Percentiles rank a stretch among this genome's conserved stretches.
Conservation (phyloP, 1,139 yeast species). For the Protomyces inundatus region DNA sequence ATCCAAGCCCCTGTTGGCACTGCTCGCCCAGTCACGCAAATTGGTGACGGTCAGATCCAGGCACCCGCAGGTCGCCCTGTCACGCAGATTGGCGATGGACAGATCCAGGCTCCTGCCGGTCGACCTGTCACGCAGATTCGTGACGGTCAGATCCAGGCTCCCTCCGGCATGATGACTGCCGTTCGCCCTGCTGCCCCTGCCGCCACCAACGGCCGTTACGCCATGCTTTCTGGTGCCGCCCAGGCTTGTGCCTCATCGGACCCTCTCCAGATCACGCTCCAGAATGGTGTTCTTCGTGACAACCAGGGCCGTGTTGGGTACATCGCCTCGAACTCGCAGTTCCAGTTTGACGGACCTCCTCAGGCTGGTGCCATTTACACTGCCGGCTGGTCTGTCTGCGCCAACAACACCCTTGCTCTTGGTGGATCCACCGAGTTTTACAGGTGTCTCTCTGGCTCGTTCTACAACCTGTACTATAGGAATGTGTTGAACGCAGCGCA, state of each 20-base stretch:
- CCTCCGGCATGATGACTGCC: slow-evolving; percentile 40
- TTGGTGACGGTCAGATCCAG: slow-evolving; percentile 43
- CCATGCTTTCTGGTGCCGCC: slow-evolving; percentile 22
- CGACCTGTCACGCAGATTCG: slow-evolving; percentile 41
- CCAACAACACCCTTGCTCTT: slow-evolving; percentile 62
- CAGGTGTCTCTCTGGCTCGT: slow-evolving; percentile 74
- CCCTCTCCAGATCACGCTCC: slow-evolving; percentile 44
- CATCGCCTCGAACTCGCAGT: slow-evolving; percentile 78
- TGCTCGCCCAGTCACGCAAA: slow-evolving; percentile 36
- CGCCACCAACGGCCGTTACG: slow-evolving; percentile 17
- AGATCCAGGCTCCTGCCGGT: slow-evolving; percentile 43
- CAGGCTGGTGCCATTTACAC: slow-evolving; percentile 86
- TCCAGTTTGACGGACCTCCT: slow-evolving; percentile 87
- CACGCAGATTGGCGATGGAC: slow-evolving; percentile 50
- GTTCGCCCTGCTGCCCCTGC: slow-evolving; percentile 37
- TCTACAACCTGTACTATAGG: slow-evolving; percentile 63
- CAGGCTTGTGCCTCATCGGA: slow-evolving; percentile 18
- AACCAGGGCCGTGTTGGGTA: slow-evolving; percentile 68
- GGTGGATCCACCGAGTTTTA: slow-evolving; percentile 62
- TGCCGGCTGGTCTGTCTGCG: slow-evolving; percentile 66
- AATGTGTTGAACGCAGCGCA: slow-evolving; percentile 62
- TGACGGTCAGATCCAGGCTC: slow-evolving; percentile 38
- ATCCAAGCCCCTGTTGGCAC: slow-evolving; percentile 47
- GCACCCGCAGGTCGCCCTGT: slow-evolving; percentile 39
- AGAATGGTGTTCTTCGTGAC: slow-evolving; percentile 54